Evolutionary conservation across 2,329 filamentous ascomycete genomes (phyloP), one percentile per base, ranked within the genome.

Genomic region (Herpotrichia juniperi): DNA sequence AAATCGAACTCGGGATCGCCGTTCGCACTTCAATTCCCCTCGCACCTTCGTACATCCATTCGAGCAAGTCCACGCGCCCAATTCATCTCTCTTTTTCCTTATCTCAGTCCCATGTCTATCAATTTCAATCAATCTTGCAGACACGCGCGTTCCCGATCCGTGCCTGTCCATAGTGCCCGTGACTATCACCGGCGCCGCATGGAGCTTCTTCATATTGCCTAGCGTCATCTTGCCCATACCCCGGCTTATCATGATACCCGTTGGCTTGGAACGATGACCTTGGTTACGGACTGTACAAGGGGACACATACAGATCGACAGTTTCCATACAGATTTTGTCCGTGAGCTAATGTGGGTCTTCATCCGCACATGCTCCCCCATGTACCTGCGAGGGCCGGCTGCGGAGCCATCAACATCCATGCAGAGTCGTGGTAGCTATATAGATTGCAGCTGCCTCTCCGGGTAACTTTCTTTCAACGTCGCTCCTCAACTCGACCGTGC

Each of bases 141-240:
- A 35, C 30, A 24, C 28, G 43, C 43, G 17, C 21, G 19, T 46
- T 30, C 30, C 43, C 22, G 44, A 21, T 19, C 44, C 19, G n/a
- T 39, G 19, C 44, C 12, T 37, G 31, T 16, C 35, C 28, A n/a
- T 5, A 16, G 6, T 37, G 31, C 21, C 35, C 28, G 21, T 5
- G 14, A 10, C n/a, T 9, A 25, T 46, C 28, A 24, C n/a, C 43
- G 30, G 17, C 30, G 10, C 32, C 24, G 30, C 31, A 37, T 37
- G n/a, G 22, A 54, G 31, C 48, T 57, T 12, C 54, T 50, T 24
- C 11, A 51, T 48, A 14, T 25, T 16, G 47, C 51, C 47, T 57
- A 57, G 54, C 17, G 14, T 35, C 21, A 40, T 39, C 25, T 24
- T 48, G 39, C 21, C 4, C 34, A 34, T 50, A 37, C 42, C 48